phyloP scores from a whole-genome alignment of 2,329 filamentous ascomycete genomes.

The Thermothelomyces thermophilus region DNA sequence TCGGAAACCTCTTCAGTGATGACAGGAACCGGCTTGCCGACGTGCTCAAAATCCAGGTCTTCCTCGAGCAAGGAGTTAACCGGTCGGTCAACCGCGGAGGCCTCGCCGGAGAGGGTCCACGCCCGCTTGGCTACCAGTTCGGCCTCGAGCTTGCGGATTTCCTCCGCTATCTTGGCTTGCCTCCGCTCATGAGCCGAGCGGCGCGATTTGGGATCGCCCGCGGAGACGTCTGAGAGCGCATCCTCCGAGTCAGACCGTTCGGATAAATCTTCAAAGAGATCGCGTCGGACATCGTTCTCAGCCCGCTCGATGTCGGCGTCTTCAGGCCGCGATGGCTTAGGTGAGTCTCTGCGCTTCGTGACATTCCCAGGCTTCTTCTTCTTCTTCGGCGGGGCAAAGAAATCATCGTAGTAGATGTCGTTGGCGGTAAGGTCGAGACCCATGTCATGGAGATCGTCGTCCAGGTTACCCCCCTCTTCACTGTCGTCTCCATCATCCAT shows the following conservation, averaged over 20 bases:
- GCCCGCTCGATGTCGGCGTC: constrained; percentile 70
- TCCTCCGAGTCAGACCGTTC: constrained; percentile 60
- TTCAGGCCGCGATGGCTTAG: constrained; percentile 40
- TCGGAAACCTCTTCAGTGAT: constrained; percentile 89
- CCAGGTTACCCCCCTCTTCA: constrained; percentile 51
- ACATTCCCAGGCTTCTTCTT: constrained; percentile 51
- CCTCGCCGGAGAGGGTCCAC: constrained; percentile 88
- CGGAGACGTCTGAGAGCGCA: constrained; percentile 58
- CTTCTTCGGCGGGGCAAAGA: constrained; percentile 78
- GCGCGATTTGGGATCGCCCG: constrained; percentile 63
- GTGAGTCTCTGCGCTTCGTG: constrained; percentile 34
- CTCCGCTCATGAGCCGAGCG: constrained; percentile 79
- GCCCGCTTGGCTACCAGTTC: constrained; percentile 83
- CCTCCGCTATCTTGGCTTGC: constrained; percentile 77
- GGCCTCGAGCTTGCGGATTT: constrained; percentile 86
- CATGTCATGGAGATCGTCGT: constrained; percentile 50
- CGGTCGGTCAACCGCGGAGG: constrained; percentile 71
- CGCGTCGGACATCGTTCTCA: constrained; percentile 79
- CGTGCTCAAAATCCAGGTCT: constrained; percentile 91
- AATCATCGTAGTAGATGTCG: constrained; percentile 84
- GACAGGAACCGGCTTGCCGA: constrained; percentile 89
- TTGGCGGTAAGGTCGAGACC: constrained; percentile 65
- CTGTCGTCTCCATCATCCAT: constrained; percentile 64
- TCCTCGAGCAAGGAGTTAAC: constrained; percentile 89
- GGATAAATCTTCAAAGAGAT: constrained; percentile 77